Percentiles rank a stretch among this genome's conserved stretches.
Conservation (phyloP, 306 rosid genomes). For the Sindora glabra region DNA sequence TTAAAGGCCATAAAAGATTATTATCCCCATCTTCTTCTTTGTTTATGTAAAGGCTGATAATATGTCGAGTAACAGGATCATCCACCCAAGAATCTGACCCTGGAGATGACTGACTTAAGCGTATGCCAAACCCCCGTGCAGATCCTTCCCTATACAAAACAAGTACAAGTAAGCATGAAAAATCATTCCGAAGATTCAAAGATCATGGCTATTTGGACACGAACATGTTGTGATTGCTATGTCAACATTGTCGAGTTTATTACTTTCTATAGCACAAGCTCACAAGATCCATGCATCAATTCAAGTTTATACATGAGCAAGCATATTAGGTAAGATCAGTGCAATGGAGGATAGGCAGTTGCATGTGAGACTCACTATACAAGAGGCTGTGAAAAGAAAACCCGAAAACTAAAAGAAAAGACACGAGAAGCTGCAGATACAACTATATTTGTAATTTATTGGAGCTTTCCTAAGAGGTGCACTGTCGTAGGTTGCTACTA, state of each 20-base stretch:
- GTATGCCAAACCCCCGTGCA: slow-evolving; percentile 65
- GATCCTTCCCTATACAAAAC: slow-evolving; percentile 66
- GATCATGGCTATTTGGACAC: too few species aligned
- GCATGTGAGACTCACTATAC: too few species aligned
- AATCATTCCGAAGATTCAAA: not conserved
- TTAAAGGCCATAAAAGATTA: slow-evolving; percentile 76
- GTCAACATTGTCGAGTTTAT: not conserved
- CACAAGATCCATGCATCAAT: not conserved
- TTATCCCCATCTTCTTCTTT: slow-evolving; percentile 41
- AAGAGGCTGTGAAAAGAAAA: too few species aligned
- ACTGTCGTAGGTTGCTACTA: too few species aligned
- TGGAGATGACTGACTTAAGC: slow-evolving; percentile 51
- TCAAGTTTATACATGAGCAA: too few species aligned
- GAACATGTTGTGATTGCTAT: too few species aligned
- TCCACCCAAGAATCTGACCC: slow-evolving; percentile 96
- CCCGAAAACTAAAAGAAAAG: too few species aligned
- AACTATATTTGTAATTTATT: too few species aligned
- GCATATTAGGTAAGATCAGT: too few species aligned
- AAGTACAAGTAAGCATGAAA: not conserved
- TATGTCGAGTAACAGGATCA: slow-evolving; percentile 85
- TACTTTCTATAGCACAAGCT: not conserved
- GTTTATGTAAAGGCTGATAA: slow-evolving; percentile 54
- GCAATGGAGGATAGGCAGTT: too few species aligned
- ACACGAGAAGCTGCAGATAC: too few species aligned
- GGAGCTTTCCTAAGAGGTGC: too few species aligned